phyloP scores from a whole-genome alignment of 257 asterid genomes.

The Fraxinus excelsior region DNA sequence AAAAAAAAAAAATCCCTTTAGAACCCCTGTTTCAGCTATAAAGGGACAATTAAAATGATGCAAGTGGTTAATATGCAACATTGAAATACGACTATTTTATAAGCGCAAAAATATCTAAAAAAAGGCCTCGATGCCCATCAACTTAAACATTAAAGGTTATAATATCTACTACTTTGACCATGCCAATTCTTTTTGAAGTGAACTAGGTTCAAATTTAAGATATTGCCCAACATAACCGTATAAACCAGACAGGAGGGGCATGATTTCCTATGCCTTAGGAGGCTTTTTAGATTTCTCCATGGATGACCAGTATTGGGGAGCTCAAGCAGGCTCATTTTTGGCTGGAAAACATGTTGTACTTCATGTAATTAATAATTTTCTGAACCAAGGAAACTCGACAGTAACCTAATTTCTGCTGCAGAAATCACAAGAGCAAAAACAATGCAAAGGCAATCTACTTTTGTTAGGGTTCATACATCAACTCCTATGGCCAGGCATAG shows the following conservation, averaged over 20 bases:
- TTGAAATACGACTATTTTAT: neutral
- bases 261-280: neutral
- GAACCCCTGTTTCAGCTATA: neutral
- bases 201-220: neutral
- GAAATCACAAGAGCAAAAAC: constrained; percentile 75
- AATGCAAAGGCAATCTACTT: constrained; percentile 79
- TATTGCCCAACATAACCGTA: neutral
- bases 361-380: neutral
- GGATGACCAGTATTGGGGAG: neutral
- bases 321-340: neutral
- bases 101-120: neutral
- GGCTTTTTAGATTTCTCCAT: neutral
- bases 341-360: neutral
- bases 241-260: neutral
- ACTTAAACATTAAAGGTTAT: neutral
- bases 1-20: neutral
- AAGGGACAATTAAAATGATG: constrained; percentile 11
- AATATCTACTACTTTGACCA: neutral
- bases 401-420: constrained; percentile 31
- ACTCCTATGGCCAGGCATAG: constrained; percentile 66
- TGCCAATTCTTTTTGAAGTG: neutral
- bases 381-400: neutral
- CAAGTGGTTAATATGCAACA: neutral
- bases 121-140: neutral
- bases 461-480: constrained; percentile 83